These are phyloP conservation scores for Scheffersomyces titani DNA, from an alignment of 1,139 yeast genomes.

Conservation along the genomic window DNA sequence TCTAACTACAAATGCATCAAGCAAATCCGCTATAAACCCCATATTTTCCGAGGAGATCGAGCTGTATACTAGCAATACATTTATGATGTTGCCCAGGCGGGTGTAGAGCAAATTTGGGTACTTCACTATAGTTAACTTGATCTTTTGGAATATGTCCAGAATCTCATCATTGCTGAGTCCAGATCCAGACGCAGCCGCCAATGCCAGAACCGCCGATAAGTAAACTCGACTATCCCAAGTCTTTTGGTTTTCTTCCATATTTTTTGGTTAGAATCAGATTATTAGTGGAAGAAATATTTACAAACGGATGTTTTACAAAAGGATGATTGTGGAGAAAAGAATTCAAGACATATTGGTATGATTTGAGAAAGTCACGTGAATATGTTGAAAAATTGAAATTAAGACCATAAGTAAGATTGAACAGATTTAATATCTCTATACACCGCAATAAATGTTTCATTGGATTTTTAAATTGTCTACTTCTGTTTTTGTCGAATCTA, in stretches of 20 bases:
- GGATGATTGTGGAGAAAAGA: not conserved
- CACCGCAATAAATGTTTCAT: not conserved
- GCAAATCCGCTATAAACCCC: constrained; percentile 8
- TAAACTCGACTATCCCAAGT: constrained; percentile 9
- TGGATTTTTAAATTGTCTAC: not conserved
- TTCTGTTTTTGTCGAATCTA: not conserved
- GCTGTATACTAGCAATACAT: constrained; percentile 14
- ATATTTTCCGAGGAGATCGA: constrained; percentile 13
- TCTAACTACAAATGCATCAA: constrained; percentile 7
- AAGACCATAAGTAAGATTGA: not conserved
- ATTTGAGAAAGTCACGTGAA: not conserved
- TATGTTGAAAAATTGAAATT: not conserved
- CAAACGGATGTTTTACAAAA: too few species aligned
- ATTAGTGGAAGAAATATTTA: not conserved
- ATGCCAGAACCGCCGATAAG: constrained; percentile 8
- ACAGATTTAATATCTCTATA: too few species aligned
- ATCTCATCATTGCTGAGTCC: not conserved
- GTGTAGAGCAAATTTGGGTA: not conserved
- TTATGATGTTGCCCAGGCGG: constrained; percentile 11
- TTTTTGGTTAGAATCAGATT: not conserved
- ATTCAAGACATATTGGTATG: not conserved
- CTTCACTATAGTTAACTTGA: not conserved
- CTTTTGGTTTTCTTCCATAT: not conserved
- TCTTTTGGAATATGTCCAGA: constrained; percentile 4
- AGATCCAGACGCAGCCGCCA: constrained; percentile 3